A percentile compares a stretch with the other conserved stretches of the same genome.
Conservation (phyloP, 2,329 filamentous ascomycete species). For the Ophiostoma angusticollis region DNA sequence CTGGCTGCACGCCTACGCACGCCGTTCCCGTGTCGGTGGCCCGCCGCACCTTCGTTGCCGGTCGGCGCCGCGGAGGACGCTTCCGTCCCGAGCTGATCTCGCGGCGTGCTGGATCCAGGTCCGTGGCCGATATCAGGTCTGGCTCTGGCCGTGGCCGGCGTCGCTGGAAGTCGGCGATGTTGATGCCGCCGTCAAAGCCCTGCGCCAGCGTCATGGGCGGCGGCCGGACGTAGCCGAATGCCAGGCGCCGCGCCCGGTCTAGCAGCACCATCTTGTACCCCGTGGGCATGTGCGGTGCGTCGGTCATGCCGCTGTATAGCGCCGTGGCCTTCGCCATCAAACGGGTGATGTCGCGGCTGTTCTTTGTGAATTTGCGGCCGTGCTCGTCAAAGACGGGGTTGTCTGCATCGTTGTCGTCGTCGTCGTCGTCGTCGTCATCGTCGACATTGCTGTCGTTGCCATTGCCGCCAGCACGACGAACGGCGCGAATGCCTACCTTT, state of each 20-base stretch:
- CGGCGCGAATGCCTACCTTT: background rate
- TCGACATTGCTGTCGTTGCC: background rate
- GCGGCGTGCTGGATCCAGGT: no score
- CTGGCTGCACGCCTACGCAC: background rate
- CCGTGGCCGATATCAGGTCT: no score
- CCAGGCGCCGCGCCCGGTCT: constrained; percentile 13
- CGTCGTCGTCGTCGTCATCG: background rate
- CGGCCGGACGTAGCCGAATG: constrained; percentile 9
- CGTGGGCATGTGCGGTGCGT: background rate
- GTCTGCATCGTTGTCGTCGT: constrained; percentile 9
- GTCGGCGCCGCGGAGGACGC: background rate
- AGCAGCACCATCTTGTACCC: constrained; percentile 9
- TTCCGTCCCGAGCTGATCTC: no score
- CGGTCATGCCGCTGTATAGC: background rate
- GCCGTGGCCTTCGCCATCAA: background rate
- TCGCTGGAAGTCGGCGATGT: background rate
- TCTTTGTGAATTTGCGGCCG: constrained; percentile 1
- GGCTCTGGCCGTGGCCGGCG: constrained; percentile 6
- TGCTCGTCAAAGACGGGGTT: background rate
- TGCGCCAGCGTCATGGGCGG: constrained; percentile 5
- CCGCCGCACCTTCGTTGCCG: background rate
- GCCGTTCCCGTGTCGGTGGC: constrained; percentile 1
- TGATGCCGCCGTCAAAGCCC: constrained; percentile 10
- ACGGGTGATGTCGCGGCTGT: constrained; percentile 9
- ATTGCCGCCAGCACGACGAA: no score